Evolutionary conservation across 208 protist species (phyloP).

Genomic region (Naegleria lovaniensis): DNA sequence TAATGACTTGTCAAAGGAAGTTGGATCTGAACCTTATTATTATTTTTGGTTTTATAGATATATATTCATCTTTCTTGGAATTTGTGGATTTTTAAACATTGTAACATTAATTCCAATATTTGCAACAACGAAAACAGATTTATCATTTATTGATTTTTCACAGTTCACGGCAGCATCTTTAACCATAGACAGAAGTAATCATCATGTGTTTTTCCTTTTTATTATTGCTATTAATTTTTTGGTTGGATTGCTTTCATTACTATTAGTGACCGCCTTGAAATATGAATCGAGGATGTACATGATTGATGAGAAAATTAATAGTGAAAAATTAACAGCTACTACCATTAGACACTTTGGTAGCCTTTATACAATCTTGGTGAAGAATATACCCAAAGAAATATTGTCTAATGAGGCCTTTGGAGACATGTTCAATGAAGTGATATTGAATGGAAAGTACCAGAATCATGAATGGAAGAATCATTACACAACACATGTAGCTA

Average conservation of each 20-base stretch:
- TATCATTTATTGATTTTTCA: neutral
- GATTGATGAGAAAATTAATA: neutral
- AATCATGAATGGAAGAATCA: neutral
- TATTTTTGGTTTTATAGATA: constrained; percentile 13
- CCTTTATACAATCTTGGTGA: constrained; percentile 1
- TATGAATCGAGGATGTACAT: no score
- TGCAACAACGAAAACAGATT: no score
- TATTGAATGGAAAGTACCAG: neutral
- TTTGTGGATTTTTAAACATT: neutral
- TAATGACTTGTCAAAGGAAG: neutral
- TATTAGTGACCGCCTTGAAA: no score
- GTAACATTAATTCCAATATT: neutral
- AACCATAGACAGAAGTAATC: neutral
- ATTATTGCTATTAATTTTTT: neutral
- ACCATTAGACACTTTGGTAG: neutral
- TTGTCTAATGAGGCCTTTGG: neutral
- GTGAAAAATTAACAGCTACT: neutral
- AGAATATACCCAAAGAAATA: neutral
- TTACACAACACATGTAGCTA: neutral
- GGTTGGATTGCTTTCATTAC: neutral
- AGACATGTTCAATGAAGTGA: neutral
- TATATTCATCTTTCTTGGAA: neutral
- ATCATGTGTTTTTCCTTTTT: neutral
- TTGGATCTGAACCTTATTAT: constrained; percentile 15
- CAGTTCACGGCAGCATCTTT: neutral